Evolutionary conservation across 129 eudicot species (phyloP), one percentile per base, ranked within the genome.

Genomic region (Flaveria trinervia): DNA sequence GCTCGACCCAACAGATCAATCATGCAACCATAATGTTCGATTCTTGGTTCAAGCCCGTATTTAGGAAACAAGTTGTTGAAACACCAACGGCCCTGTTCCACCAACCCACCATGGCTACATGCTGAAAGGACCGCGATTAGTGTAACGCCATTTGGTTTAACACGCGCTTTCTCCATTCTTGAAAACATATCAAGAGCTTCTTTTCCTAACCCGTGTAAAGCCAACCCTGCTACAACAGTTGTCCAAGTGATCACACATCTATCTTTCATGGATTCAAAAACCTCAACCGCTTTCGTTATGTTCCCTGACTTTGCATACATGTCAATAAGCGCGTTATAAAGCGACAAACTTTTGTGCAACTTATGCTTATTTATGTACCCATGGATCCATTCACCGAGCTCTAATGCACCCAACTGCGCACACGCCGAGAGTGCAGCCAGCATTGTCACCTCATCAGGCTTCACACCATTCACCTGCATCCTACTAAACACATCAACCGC

Each of bases 301-400:
- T 83, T 73, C 25, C 89, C 87, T 7, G 85, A 83, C 77, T 86
- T 86, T 14, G 87, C 83, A 64, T 86, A 86, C 89, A 86, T 86
- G 62, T 86, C 89, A n/a, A 86, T 80, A 23, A 86, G 86, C 5
- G 87, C 83, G 46, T 86, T 86, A 16, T 65, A n/a, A 56, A 86
- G 85, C n/a, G 79, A 57, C 14, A 65, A 0, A 11, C 59, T 86
- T 64, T 60, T 74, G 59, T 36, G 52, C 28, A 83, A 69, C 1
- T 22, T 68, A 48, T 83, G 55, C 30, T 36, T 60, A 17, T 45
- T 9, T 11, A 83, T 22, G 55, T 83, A 80, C n/a, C 45, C 12
- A 64, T 83, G 87, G 9, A 86, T 80, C 87, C 83, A 80, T 60
- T 83, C 81, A 41, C 89, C 89, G 26, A 86, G 74, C 52, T 83